phyloP scores from a whole-genome alignment of 2,329 filamentous ascomycete genomes.

The Xylaria arbuscula region DNA sequence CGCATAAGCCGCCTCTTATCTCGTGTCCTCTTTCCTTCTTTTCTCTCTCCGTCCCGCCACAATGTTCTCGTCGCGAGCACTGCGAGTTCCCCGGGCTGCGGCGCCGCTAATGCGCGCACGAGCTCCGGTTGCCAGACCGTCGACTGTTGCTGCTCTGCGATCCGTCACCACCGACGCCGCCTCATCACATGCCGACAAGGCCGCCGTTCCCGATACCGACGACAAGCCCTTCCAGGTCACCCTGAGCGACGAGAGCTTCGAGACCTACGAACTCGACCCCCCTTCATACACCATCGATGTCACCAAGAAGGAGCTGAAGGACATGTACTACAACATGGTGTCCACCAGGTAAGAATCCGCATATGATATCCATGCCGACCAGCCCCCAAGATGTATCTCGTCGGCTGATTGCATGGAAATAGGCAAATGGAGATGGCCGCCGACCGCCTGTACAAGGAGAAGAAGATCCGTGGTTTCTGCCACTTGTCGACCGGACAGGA shows the following conservation, averaged over 20 bases:
- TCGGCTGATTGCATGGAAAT: slow-evolving; percentile 32
- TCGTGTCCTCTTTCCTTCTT: neutral
- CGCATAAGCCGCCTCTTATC: neutral
- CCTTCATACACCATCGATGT: slow-evolving; percentile 91
- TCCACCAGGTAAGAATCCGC: slow-evolving; percentile 78
- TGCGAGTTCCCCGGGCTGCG: slow-evolving; percentile 69
- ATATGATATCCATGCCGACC: neutral
- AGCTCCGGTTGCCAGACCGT: slow-evolving; percentile 52
- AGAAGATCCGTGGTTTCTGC: slow-evolving; percentile 99
- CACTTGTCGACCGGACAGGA: slow-evolving; percentile 98
- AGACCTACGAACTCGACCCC: slow-evolving; percentile 98
- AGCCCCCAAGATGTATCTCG: neutral
- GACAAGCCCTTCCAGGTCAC: slow-evolving; percentile 92
- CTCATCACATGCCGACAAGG: slow-evolving; percentile 86
- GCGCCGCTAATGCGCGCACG: slow-evolving; percentile 65
- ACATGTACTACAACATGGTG: slow-evolving; percentile 99
- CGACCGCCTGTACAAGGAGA: slow-evolving; percentile 99
- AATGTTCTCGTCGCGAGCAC: slow-evolving; percentile 78
- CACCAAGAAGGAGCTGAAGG: slow-evolving; percentile 97
- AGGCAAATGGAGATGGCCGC: slow-evolving; percentile 99
- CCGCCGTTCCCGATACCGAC: slow-evolving; percentile 69
- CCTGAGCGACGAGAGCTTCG: slow-evolving; percentile 98
- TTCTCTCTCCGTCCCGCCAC: slow-evolving; percentile 52
- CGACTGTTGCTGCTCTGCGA: slow-evolving; percentile 67
- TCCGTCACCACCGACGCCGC: slow-evolving; percentile 96